Conservation (phyloP, 108 stramenopile genomes). For the Schizochytrium sp. region DNA sequence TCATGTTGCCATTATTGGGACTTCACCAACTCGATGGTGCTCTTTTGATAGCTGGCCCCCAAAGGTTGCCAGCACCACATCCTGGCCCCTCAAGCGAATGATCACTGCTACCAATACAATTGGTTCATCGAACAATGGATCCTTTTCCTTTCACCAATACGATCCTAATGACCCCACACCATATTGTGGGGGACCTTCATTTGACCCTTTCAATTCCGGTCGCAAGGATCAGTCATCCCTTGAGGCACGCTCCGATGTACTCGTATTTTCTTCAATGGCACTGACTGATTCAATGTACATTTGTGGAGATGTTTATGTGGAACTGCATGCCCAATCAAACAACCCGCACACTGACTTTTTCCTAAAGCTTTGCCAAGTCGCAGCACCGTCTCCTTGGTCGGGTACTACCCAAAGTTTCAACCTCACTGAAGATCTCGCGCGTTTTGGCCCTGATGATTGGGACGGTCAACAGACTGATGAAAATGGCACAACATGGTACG, state of each 20-base stretch:
- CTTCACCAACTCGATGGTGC: conserved; percentile 10
- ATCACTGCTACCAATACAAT: background rate
- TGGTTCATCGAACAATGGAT: background rate
- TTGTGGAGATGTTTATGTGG: conserved; percentile 36
- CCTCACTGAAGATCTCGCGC: conserved; percentile 9
- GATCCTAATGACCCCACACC: conserved; percentile 15
- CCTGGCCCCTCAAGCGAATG: conserved; percentile 17
- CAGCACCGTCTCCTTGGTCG: background rate
- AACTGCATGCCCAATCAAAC: conserved; percentile 11
- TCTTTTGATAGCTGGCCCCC: conserved; percentile 43
- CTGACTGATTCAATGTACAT: conserved; percentile 3
- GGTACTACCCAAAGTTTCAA: conserved; percentile 27
- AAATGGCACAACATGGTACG: conserved; percentile 25
- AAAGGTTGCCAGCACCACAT: background rate
- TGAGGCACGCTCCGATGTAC: conserved; percentile 43
- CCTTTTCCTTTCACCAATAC: background rate
- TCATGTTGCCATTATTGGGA: conserved; percentile 43
- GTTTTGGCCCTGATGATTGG: conserved; percentile 45
- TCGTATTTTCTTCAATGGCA: background rate
- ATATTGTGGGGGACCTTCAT: conserved; percentile 39
- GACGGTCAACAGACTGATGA: conserved; percentile 13
- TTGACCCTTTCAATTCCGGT: conserved; percentile 11
- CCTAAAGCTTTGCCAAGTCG: conserved; percentile 43
- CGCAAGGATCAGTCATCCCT: conserved; percentile 31
- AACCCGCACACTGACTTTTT: conserved; percentile 55